Conservation (phyloP, 768 basidiomycete genomes). For the Dendrothele bispora region DNA sequence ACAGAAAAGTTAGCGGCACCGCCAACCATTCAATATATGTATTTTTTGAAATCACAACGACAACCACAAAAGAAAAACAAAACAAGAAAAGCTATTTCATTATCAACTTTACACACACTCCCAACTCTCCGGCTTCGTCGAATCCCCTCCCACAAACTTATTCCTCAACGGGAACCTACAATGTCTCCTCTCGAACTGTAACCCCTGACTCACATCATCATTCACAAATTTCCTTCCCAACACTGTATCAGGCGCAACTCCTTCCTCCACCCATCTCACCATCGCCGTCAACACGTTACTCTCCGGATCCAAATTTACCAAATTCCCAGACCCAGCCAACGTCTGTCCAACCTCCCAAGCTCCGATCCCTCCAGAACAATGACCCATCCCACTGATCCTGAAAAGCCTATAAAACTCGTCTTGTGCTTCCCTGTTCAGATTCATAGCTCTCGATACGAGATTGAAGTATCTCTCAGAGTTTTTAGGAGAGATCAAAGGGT, state of each 20-base stretch:
- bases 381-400: conserved; percentile 19
- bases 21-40: no score
- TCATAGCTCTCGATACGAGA: conserved; percentile 17
- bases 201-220: background rate
- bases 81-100: no score
- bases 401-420: conserved; percentile 24
- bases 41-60: no score
- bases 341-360: conserved; percentile 16
- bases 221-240: conserved; percentile 1
- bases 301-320: conserved; percentile 1
- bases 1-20: no score
- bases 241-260: conserved; percentile 2
- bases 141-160: background rate
- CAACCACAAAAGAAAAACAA: no score
- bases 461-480: conserved; percentile 15
- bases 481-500: conserved; percentile 15
- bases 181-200: conserved; percentile 3
- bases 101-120: conserved; percentile 1
- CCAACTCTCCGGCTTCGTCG: conserved; percentile 1
- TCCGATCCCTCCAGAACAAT: conserved; percentile 16
- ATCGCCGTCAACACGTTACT: conserved; percentile 2
- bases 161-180: conserved; percentile 4
- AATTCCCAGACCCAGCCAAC: background rate
- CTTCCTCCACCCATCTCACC: conserved; percentile 10
- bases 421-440: conserved; percentile 5